Percentiles rank a stretch among this genome's conserved stretches.
These are phyloP conservation scores for Colletotrichum horii DNA, from an alignment of 2,329 filamentous ascomycete genomes.

Conservation along the genomic window DNA sequence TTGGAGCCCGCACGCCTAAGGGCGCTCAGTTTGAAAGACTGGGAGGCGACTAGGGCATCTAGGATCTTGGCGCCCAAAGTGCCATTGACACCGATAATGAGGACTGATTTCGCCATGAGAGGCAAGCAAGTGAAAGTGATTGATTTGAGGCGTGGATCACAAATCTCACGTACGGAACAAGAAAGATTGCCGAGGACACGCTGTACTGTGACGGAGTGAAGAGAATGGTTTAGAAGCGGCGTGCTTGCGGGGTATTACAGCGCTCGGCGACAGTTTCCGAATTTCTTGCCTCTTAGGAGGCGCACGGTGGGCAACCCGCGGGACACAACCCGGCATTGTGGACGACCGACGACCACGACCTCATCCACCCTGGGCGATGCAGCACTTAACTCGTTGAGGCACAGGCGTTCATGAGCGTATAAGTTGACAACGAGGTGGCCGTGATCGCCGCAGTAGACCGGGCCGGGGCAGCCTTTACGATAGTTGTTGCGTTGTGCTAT, in stretches of 20 bases:
- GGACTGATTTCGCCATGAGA: conserved; percentile 37
- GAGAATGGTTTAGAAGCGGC: not conserved
- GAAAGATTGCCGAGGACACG: not conserved
- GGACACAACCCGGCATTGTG: not conserved
- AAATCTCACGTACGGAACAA: not conserved
- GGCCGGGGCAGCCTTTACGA: not conserved
- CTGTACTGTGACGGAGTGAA: not conserved
- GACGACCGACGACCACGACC: not conserved
- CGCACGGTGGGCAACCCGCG: not conserved
- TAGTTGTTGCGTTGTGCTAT: not conserved
- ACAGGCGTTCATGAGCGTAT: not conserved
- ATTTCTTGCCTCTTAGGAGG: not conserved
- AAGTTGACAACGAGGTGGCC: not conserved
- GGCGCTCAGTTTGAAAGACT: conserved; percentile 35
- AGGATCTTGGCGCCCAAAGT: conserved; percentile 39
- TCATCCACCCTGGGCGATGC: not conserved
- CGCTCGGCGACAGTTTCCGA: not conserved
- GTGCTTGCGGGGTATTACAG: not conserved
- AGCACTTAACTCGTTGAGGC: not conserved
- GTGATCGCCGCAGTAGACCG: not conserved
- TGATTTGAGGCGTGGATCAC: not conserved
- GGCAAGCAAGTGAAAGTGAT: not conserved
- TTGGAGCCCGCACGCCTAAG: conserved; percentile 37
- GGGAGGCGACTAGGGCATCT: conserved; percentile 31
- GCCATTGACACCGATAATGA: conserved; percentile 43